phyloP scores from a whole-genome alignment of 768 basidiomycete species.

The Baorangia bicolor region DNA sequence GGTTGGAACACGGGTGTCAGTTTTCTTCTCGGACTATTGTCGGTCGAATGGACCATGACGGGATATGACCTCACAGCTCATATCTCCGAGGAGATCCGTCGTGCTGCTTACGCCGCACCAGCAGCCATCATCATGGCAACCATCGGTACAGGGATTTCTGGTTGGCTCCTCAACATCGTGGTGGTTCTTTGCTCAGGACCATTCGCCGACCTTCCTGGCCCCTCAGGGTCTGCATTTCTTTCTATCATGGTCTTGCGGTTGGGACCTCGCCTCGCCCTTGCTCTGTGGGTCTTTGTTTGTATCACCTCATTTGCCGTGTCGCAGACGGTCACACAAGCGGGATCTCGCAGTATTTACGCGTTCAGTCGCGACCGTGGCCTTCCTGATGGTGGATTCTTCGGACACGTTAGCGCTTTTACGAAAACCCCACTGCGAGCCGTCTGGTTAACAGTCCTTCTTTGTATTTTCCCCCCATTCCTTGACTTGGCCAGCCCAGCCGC shows the following conservation, averaged over 20 bases:
- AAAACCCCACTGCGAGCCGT: too few relatives aligned
- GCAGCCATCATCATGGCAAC: conserved; percentile 43
- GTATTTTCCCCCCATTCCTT: conserved; percentile 45
- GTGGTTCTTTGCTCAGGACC: conserved; percentile 57
- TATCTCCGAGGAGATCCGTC: too few relatives aligned
- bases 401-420: too few relatives aligned
- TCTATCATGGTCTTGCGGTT: conserved; percentile 53
- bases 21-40: too few relatives aligned
- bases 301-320: conserved; percentile 58
- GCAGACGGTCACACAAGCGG: conserved; percentile 51
- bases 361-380: too few relatives aligned
- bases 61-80: too few relatives aligned
- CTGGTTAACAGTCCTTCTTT: conserved; percentile 44
- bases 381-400: too few relatives aligned
- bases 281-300: conserved; percentile 57
- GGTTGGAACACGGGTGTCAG: conserved; percentile 40
- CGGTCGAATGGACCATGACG: too few relatives aligned
- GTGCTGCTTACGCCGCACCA: too few relatives aligned
- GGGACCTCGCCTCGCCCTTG: conserved; percentile 49
- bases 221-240: conserved; percentile 54
- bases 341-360: conserved; percentile 55
- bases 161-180: conserved; percentile 63
- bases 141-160: conserved; percentile 45
- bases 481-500: conserved; percentile 50
- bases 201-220: too few relatives aligned